Evolutionary conservation across 2,329 filamentous ascomycete genomes (phyloP).

Genomic region (Fusarium algeriense): DNA sequence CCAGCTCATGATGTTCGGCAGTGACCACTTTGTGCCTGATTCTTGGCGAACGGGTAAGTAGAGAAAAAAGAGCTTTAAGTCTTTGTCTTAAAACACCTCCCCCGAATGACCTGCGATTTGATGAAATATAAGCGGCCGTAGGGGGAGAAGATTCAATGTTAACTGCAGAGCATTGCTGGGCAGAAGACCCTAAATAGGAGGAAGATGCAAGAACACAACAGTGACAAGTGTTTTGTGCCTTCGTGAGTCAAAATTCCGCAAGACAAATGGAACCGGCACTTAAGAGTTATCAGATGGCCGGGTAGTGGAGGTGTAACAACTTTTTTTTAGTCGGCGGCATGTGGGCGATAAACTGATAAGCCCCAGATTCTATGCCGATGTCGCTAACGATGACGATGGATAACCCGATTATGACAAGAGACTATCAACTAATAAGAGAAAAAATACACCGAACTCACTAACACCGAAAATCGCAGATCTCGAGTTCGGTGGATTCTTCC

Average conservation of each 20-base stretch:
- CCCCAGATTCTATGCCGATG: conserved; percentile 37
- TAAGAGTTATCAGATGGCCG: conserved; percentile 31
- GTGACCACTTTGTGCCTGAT: conserved; percentile 23
- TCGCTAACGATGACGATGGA: conserved; percentile 35
- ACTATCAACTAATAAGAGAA: too few species aligned
- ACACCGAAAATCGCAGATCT: too few species aligned
- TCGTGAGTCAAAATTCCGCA: conserved; percentile 37
- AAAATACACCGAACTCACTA: too few species aligned
- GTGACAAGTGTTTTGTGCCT: background rate
- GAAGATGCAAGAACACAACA: conserved; percentile 2
- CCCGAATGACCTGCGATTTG: conserved; percentile 38
- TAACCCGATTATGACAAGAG: background rate
- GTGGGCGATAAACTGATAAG: conserved; percentile 48
- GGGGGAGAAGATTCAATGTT: conserved; percentile 26
- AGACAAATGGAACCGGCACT: conserved; percentile 5
- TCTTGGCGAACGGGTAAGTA: conserved; percentile 1
- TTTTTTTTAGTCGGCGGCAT: conserved; percentile 17
- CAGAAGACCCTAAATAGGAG: background rate
- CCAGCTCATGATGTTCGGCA: conserved; percentile 55
- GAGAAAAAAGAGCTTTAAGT: conserved; percentile 21
- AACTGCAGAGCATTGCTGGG: conserved; percentile 43
- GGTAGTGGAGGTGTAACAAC: conserved; percentile 33
- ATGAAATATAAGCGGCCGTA: conserved; percentile 35
- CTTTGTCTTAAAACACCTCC: conserved; percentile 21
- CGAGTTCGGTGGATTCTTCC: too few species aligned